Conservation (phyloP, 495 filamentous ascomycete species). For the Penicillium fimorum region DNA sequence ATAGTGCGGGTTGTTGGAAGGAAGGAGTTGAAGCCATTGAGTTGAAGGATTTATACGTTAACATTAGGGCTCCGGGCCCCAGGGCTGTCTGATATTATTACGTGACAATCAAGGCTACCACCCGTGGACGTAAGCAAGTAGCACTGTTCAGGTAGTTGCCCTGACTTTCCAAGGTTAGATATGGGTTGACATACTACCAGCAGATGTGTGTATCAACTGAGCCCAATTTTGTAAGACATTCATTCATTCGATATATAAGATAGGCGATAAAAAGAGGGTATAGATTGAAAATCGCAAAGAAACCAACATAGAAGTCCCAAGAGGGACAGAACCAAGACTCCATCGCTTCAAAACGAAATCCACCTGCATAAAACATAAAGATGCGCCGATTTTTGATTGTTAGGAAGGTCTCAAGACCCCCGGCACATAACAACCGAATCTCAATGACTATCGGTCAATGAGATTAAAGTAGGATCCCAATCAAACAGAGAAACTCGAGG, state of each 20-base stretch:
- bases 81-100: no score
- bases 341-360: conserved; percentile 4
- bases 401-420: not conserved
- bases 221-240: not conserved
- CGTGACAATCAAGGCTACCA: no score
- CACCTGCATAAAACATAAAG: not conserved
- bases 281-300: conserved; percentile 1
- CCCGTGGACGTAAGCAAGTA: no score
- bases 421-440: not conserved
- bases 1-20: no score
- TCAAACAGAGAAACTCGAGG: not conserved
- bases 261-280: conserved; percentile 6
- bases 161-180: not conserved
- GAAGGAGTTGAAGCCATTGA: no score
- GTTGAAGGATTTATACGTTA: no score
- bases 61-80: no score
- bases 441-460: not conserved
- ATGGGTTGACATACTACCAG: not conserved
- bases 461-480: not conserved
- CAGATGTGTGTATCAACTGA: not conserved
- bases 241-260: not conserved
- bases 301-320: not conserved
- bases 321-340: not conserved
- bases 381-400: conserved; percentile 2
- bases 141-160: not conserved